Evolutionary conservation across 2,329 filamentous ascomycete species (phyloP).

Genomic region (Canariomyces notabilis): DNA sequence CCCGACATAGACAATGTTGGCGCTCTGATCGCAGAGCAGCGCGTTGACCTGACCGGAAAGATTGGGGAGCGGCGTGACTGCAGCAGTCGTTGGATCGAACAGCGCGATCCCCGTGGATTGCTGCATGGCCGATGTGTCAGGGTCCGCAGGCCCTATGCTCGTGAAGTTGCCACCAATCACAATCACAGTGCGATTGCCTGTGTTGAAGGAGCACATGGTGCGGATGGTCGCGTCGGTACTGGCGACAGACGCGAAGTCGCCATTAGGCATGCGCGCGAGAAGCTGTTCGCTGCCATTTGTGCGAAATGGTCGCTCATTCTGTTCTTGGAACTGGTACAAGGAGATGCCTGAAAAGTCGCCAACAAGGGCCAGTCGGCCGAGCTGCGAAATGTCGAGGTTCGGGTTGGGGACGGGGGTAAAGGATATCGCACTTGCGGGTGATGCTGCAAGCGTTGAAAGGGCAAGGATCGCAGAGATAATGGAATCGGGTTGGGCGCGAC

Average conservation of each 20-base stretch:
- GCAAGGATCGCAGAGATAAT: conserved; percentile 33
- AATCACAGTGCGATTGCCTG: conserved; percentile 62
- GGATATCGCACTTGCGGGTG: conserved; percentile 41
- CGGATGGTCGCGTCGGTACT: conserved; percentile 79
- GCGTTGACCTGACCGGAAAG: conserved; percentile 78
- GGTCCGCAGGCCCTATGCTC: conserved; percentile 48
- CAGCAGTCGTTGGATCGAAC: conserved; percentile 67
- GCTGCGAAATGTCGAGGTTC: conserved; percentile 69
- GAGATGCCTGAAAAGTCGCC: conserved; percentile 92
- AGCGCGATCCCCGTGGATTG: conserved; percentile 76
- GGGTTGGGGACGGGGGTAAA: conserved; percentile 61
- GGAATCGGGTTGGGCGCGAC: conserved; percentile 29
- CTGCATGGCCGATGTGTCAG: conserved; percentile 51
- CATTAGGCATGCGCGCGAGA: conserved; percentile 77
- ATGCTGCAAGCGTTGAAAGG: conserved; percentile 35
- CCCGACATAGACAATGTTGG: conserved; percentile 82
- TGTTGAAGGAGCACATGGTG: conserved; percentile 77
- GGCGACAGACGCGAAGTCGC: conserved; percentile 68
- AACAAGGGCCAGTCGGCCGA: conserved; percentile 79
- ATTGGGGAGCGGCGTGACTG: conserved; percentile 70
- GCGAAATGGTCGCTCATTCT: conserved; percentile 62
- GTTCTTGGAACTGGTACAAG: conserved; percentile 77
- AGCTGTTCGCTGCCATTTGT: conserved; percentile 78
- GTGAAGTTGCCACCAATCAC: conserved; percentile 95
- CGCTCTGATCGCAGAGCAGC: conserved; percentile 73